phyloP scores from a whole-genome alignment of 2,329 filamentous ascomycete species.

The Trichothecium sympodiale region DNA sequence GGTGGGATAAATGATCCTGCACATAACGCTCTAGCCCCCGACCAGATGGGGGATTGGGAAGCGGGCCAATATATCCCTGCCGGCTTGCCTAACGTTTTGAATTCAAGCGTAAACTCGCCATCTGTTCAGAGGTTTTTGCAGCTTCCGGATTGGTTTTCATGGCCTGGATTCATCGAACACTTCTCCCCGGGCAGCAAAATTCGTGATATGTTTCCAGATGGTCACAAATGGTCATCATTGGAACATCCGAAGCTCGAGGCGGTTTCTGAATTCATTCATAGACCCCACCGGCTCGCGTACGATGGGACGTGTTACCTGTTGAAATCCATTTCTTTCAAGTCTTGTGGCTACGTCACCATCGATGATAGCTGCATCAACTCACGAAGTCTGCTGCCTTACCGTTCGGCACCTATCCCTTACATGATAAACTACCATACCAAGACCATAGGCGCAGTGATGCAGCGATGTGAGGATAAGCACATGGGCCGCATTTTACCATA shows the following conservation, averaged over 20 bases:
- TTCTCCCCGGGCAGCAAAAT: constrained; percentile 26
- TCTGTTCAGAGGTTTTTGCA: neutral
- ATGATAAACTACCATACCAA: constrained; percentile 11
- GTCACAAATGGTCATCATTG: neutral
- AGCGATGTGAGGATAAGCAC: constrained; percentile 22
- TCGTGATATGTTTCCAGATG: constrained; percentile 8
- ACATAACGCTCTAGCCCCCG: constrained; percentile 4
- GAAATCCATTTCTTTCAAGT: constrained; percentile 38
- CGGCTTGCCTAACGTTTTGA: too few relatives aligned
- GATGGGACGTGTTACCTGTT: constrained; percentile 20
- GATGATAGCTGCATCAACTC: constrained; percentile 23
- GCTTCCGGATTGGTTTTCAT: constrained; percentile 21
- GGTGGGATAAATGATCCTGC: too few relatives aligned
- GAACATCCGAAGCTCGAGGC: neutral
- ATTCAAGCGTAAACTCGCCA: neutral
- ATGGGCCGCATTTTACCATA: constrained; percentile 21
- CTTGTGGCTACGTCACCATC: constrained; percentile 49
- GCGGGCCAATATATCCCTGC: too few relatives aligned
- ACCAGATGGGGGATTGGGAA: too few relatives aligned
- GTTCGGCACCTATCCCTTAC: constrained; percentile 9
- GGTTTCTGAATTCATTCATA: constrained; percentile 11
- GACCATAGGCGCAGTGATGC: constrained; percentile 19
- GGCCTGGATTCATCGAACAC: constrained; percentile 30
- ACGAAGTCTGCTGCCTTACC: constrained; percentile 18
- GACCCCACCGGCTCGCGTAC: constrained; percentile 8